phyloP scores from a whole-genome alignment of 306 rosid genomes.

The Corylus americana region DNA sequence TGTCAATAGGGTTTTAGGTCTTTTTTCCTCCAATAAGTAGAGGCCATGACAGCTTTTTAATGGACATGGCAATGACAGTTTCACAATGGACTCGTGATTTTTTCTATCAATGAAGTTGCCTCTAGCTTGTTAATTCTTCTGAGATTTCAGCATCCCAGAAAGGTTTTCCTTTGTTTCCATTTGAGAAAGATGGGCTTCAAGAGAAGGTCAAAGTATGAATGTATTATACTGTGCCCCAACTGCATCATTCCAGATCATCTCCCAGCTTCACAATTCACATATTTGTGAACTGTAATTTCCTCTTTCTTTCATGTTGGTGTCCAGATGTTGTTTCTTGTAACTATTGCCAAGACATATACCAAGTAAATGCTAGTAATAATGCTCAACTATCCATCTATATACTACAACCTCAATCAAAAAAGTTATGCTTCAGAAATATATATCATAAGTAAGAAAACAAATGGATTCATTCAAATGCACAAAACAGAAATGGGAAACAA shows the following conservation, averaged over 20 bases:
- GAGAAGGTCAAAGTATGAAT: not conserved
- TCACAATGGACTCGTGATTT: not conserved
- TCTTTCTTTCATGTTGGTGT: not conserved
- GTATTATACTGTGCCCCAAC: not conserved
- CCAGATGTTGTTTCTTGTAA: not conserved
- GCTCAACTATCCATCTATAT: not conserved
- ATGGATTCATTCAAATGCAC: not conserved
- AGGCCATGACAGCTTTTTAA: not conserved
- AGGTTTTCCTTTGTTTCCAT: not conserved
- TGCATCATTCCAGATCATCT: not conserved
- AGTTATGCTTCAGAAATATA: not conserved
- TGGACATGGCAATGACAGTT: not conserved
- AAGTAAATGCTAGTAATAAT: not conserved
- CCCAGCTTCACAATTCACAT: conserved; percentile 2
- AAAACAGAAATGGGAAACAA: not conserved
- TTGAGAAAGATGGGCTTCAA: not conserved
- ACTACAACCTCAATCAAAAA: not conserved
- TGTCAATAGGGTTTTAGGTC: not conserved
- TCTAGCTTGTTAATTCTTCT: not conserved
- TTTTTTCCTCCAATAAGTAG: not conserved
- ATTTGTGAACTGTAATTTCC: not conserved
- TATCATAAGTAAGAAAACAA: not conserved
- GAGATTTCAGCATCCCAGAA: not conserved
- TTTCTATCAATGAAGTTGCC: not conserved
- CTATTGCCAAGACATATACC: not conserved